A percentile compares a stretch with the other conserved stretches of the same genome.
Conservation (phyloP, 2,329 filamentous ascomycete species). For the Claviceps sp. region DNA sequence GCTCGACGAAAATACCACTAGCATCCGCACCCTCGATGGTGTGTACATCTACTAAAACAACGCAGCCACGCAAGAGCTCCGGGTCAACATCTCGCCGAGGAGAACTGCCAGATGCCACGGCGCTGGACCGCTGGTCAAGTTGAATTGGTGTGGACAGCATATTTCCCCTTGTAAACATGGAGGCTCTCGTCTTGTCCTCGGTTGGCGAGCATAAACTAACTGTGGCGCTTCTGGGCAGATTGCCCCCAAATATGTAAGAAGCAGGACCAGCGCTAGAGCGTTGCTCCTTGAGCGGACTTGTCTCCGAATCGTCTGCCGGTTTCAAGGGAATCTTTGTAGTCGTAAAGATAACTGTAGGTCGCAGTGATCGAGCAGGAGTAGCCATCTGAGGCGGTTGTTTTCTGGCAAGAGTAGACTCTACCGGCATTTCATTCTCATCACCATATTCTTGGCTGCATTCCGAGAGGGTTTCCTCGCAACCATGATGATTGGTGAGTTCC, state of each 20-base stretch:
- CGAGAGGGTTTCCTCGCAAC: constrained; percentile 37
- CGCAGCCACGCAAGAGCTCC: constrained; percentile 50
- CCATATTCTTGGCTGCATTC: constrained; percentile 53
- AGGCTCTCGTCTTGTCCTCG: constrained; percentile 22
- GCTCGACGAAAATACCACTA: constrained; percentile 66
- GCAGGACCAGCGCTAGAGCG: constrained; percentile 38
- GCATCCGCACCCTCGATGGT: constrained; percentile 72
- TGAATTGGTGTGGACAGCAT: constrained; percentile 24
- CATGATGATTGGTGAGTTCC: constrained; percentile 17
- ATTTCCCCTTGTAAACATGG: neutral
- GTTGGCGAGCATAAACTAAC: constrained; percentile 42
- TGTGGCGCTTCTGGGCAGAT: constrained; percentile 33
- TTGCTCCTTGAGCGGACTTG: constrained; percentile 33
- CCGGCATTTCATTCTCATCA: constrained; percentile 49
- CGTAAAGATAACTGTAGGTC: constrained; percentile 46
- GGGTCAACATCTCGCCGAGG: constrained; percentile 40
- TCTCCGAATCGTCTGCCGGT: constrained; percentile 45
- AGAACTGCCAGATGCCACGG: constrained; percentile 43
- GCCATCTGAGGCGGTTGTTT: constrained; percentile 23
- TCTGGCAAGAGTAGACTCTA: constrained; percentile 32
- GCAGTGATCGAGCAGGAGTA: constrained; percentile 42
- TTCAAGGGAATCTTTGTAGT: constrained; percentile 68
- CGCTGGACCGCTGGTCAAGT: constrained; percentile 37
- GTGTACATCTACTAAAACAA: constrained; percentile 74
- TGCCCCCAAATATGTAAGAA: constrained; percentile 28